Base-by-base conservation (phyloP, 1,139 yeast species). In the Lodderomyces orthopsilosis region DNA sequence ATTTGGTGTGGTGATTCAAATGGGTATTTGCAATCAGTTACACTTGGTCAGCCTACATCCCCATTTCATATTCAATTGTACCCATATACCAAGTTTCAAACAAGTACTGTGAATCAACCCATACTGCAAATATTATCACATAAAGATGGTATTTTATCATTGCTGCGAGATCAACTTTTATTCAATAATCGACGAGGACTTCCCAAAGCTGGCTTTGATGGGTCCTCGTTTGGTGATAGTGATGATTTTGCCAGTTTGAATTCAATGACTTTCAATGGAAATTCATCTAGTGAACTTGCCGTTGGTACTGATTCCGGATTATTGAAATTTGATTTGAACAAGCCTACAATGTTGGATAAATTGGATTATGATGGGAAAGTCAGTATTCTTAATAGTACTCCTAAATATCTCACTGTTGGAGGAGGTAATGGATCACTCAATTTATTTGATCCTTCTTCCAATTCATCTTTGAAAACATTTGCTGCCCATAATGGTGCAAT, bases 1-100 rank as follows among this genome's bases (percentile, higher is more conserved):
- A 59, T 91, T 3, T 93, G 98, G 98, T 74, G 84, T 4, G 96
- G 96, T n/a, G 93, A 86, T 58, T 66, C 74, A 9, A 62, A 59
- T 30, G 75, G 75, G 9, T 61, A 55, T 47, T 49, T 70, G 4
- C 55, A 64, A 7, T 65, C 71, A 17, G 65, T 59, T 46, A 58
- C 70, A 4, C 63, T 63, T 10, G 41, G 46, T 41, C 58, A 27
- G 32, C 48, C 49, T 18, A 35, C 34, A 18, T 43, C 38, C 47
- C 46, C 42, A 59, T 59, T 41, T 37, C 43, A 15, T 52, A 58
- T 58, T 39, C 71, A 38, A 45, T 57, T 76, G 42, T 66, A 63
- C 41, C 74, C 79, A 2, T 79, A 79, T 52, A 70, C 81, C 4
- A 65, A 81, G 38, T 81, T 77, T 55, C 69, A 68, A 44, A 77